These are phyloP conservation scores for Cladosporium velox DNA, from an alignment of 2,329 filamentous ascomycete species.

Conservation along the genomic window DNA sequence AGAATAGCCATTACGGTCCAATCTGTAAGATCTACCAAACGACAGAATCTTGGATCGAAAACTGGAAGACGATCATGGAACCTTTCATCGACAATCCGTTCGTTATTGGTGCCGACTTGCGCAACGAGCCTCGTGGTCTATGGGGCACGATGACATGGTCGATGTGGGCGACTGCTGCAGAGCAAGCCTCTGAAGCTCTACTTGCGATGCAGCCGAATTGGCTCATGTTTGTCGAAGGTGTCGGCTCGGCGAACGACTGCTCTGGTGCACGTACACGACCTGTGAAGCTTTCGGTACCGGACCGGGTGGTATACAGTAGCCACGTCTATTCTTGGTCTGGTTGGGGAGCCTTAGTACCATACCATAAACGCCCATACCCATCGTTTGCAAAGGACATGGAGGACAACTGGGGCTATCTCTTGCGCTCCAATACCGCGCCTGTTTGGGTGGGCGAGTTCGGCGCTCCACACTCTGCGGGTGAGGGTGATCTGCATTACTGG, in stretches of 20 bases:
- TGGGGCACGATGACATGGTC: slow-evolving; percentile 71
- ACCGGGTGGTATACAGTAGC: slow-evolving; percentile 65
- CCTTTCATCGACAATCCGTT: slow-evolving; percentile 60
- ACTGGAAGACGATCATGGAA: slow-evolving; percentile 67
- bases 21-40: slow-evolving; percentile 64
- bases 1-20: slow-evolving; percentile 63
- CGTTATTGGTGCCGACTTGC: slow-evolving; percentile 67
- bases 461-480: slow-evolving; percentile 54
- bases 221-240: slow-evolving; percentile 69
- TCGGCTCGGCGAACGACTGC: slow-evolving; percentile 67
- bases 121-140: slow-evolving; percentile 68
- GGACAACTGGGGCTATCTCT: slow-evolving; percentile 66
- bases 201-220: slow-evolving; percentile 62
- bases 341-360: slow-evolving; percentile 61
- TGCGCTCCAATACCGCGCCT: slow-evolving; percentile 58
- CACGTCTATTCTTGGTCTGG: slow-evolving; percentile 72
- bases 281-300: slow-evolving; percentile 56
- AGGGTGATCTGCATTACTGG: slow-evolving; percentile 67
- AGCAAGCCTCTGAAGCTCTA: slow-evolving; percentile 63
- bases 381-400: slow-evolving; percentile 66
- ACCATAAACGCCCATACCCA: slow-evolving; percentile 60
- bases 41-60: slow-evolving; percentile 64
- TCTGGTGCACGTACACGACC: slow-evolving; percentile 58
- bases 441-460: slow-evolving; percentile 72
- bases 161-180: slow-evolving; percentile 64